Conservation (phyloP, 805 yeast genomes). For the Brettanomyces anomalus region DNA sequence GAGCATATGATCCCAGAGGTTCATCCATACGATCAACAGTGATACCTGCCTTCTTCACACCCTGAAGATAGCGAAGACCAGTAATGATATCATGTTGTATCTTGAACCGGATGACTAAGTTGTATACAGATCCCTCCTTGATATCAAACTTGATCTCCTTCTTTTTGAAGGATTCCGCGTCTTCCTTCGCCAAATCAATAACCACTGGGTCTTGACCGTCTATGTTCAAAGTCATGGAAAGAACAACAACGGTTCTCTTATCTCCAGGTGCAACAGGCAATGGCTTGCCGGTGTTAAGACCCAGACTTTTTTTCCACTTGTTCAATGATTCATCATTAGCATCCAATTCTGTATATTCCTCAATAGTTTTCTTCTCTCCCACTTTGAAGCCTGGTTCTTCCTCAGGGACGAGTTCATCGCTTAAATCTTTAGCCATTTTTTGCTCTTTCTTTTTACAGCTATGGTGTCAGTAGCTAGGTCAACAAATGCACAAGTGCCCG, state of each 20-base stretch:
- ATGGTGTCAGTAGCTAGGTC: too few relatives aligned
- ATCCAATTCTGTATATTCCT: slow-evolving; percentile 74
- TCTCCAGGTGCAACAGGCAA: slow-evolving; percentile 66
- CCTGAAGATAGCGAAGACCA: slow-evolving; percentile 79
- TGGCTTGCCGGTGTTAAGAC: slow-evolving; percentile 49
- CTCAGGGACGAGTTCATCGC: slow-evolving; percentile 57
- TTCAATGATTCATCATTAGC: slow-evolving; percentile 85
- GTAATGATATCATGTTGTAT: slow-evolving; percentile 81
- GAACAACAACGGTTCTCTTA: slow-evolving; percentile 66
- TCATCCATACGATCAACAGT: slow-evolving; percentile 80
- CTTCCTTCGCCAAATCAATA: slow-evolving; percentile 54
- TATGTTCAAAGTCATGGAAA: slow-evolving; percentile 63
- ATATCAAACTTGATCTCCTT: slow-evolving; percentile 58
- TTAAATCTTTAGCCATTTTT: slow-evolving; percentile 13
- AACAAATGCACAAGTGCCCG: too few relatives aligned
- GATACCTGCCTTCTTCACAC: slow-evolving; percentile 79
- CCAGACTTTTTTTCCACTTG: slow-evolving; percentile 87
- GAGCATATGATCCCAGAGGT: slow-evolving; percentile 86
- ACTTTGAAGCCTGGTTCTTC: slow-evolving; percentile 55
- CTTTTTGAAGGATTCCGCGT: slow-evolving; percentile 42
- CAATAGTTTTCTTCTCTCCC: slow-evolving; percentile 67
- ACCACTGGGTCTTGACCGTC: slow-evolving; percentile 62
- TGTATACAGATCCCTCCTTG: slow-evolving; percentile 71
- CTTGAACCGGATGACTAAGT: slow-evolving; percentile 64
- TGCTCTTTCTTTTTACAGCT: too few relatives aligned